phyloP scores from a whole-genome alignment of 176 grass and related monocot genomes.

The Avena sativa region DNA sequence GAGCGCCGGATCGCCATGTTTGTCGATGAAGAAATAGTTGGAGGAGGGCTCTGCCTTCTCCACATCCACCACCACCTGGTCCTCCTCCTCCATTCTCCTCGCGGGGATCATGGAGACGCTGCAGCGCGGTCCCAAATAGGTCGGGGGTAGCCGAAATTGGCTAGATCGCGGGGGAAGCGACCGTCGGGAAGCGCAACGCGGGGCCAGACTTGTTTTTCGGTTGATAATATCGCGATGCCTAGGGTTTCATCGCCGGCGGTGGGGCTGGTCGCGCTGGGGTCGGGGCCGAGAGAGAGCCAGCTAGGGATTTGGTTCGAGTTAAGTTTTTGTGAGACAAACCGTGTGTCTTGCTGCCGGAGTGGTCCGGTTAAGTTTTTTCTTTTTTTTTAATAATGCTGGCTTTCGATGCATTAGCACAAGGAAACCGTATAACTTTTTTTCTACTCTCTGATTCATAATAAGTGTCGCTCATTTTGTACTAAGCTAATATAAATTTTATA shows the following conservation, averaged over 20 bases:
- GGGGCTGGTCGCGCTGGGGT: background rate
- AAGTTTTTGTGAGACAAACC: background rate
- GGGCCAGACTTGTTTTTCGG: background rate
- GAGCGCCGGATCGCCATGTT: background rate
- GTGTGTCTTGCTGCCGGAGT: background rate
- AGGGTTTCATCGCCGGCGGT: background rate
- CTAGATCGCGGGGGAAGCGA: background rate
- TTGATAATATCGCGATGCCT: background rate
- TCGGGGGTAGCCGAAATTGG: background rate
- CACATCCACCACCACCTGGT: background rate
- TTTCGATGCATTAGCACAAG: too few relatives aligned
- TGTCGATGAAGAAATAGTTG: background rate
- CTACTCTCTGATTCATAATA: too few relatives aligned
- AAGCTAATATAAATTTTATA: too few relatives aligned
- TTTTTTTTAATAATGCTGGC: too few relatives aligned
- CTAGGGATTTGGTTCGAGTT: background rate
- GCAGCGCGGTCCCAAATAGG: background rate
- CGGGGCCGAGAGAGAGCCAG: background rate
- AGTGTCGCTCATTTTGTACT: too few relatives aligned
- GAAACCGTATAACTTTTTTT: too few relatives aligned
- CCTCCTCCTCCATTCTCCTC: background rate
- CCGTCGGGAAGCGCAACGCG: background rate
- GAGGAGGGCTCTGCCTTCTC: background rate
- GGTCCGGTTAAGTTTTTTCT: too few relatives aligned
- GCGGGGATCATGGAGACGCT: background rate